Percentiles rank a stretch among this genome's conserved stretches.
Conservation (phyloP, 2,329 filamentous ascomycete genomes). For the Samsoniella hepiali region DNA sequence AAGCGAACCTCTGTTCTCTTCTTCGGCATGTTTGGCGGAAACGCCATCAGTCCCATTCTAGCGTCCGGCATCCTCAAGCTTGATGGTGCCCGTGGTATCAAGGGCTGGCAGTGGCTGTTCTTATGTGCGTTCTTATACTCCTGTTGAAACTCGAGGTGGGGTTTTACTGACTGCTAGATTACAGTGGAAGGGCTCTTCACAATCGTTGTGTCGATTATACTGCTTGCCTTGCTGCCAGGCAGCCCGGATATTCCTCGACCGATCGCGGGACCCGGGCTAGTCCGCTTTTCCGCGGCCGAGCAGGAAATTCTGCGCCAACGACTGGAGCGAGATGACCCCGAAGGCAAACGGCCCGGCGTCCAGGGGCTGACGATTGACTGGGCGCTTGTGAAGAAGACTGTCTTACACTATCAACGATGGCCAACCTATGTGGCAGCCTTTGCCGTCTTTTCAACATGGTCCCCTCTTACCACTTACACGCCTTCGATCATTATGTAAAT, state of each 20-base stretch:
- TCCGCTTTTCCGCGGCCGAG: constrained; percentile 31
- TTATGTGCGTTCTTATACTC: constrained; percentile 32
- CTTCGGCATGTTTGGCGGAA: constrained; percentile 52
- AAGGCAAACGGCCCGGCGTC: not conserved
- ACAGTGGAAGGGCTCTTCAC: not conserved
- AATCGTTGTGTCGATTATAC: constrained; percentile 18
- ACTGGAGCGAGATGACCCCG: constrained; percentile 27
- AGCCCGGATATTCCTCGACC: constrained; percentile 23
- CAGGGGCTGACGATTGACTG: constrained; percentile 31
- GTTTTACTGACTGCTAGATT: too few relatives aligned
- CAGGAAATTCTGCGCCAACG: not conserved
- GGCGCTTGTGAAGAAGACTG: constrained; percentile 40
- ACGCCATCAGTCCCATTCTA: constrained; percentile 46
- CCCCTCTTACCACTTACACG: constrained; percentile 49
- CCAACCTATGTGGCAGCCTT: constrained; percentile 48
- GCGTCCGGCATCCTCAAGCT: constrained; percentile 47
- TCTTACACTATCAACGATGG: constrained; percentile 45
- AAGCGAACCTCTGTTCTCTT: constrained; percentile 49
- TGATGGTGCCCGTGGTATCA: constrained; percentile 37
- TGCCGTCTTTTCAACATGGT: constrained; percentile 51
- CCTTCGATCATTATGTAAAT: constrained; percentile 42
- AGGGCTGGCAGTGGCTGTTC: constrained; percentile 52
- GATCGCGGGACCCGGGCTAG: constrained; percentile 36
- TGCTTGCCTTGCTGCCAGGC: constrained; percentile 28
- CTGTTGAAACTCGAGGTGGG: too few relatives aligned